Base-by-base conservation (phyloP, 2,329 filamentous ascomycete genomes). In the Pseudogymnoascus sp. region DNA sequence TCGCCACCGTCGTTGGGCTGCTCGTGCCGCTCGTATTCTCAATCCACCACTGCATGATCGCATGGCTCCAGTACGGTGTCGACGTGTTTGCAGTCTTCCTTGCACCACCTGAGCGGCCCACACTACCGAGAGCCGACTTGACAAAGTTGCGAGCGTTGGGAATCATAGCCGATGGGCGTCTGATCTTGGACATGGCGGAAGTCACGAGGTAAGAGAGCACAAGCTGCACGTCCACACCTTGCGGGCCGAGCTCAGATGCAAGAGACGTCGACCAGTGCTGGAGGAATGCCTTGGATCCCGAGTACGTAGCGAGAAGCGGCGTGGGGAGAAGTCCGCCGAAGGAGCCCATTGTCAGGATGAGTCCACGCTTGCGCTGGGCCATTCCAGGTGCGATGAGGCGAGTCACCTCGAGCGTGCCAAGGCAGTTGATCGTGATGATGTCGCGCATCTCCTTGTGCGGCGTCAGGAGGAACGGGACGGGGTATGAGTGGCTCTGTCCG, bases 281-380 rank as follows among this genome's bases (percentile, higher is more conserved):
- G 59, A 99, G 83, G 83, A 99, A 99, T 1, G 95, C 93, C 79
- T 99, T 99, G 84, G 89, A 95, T 68, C 95, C 95, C 49, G 91
- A 96, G 82, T 99, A 99, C 2, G 95, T 97, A 11, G 95, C 95
- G 49, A 99, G 84, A 62, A 95, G 87, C 5, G 96, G 93, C 0
- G 91, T 96, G 6, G 95, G 95, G 65, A 95, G 85, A 77, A 96
- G 88, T 68, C 95, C 96, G 66, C 89, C 95, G 74, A 97, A 96
- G 9, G 93, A 97, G 56, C 93, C 95, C 93, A 99, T 97, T 64
- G 93, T 99, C 63, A 99, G 81, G 72, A 99, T 91, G 37, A 99
- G 82, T 23, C 96, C 95, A 63, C 87, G 86, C 78, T 90, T 91
- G 71, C 93, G 89, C 74, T 88, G 82, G 65, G 90, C 84, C 86